Evolutionary conservation across 2,329 filamentous ascomycete genomes (phyloP), one percentile per base, ranked within the genome.

Genomic region (Ceratocystis harringtonii): DNA sequence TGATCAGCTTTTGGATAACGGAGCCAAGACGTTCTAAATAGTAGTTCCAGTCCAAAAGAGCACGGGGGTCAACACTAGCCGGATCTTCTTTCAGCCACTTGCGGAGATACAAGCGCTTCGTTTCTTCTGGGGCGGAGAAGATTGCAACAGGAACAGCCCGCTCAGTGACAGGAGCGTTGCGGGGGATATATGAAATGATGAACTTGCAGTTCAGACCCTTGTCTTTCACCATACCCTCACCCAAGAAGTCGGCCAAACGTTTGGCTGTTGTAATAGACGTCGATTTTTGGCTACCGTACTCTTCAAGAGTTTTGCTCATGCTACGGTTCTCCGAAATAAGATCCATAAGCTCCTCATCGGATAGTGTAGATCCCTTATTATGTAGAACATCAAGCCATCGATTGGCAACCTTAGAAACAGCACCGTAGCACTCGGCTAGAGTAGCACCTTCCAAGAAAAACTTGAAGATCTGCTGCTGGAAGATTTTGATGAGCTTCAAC

Each of bases 181-280:
- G 89, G 3, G 94, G 94, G 69, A 83, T 84, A 15, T 90, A 83
- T 63, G 92, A 96, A 72, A 99, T 96, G 74, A 99, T 96, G 75
- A 97, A 99, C 76, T 97, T 97, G 85, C 94, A 99, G 78, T 99
- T 99, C 70, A 99, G 76, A 2, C 94, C 94, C 75, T 97, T 99
- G 76, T 99, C 95, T 73, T 99, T 99, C 71, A 96, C 86, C 95
- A 99, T 99, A 73, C 96, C 91, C 73, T 96, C 92, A 44, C 94
- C 94, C 68, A 99, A 74, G 73, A 99, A 99, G 72, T 99, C 94
- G 44, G 94, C 94, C 52, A 99, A 77, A 68, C 94, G 90, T 71
- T 88, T 94, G 10, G 94, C 94, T 0, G 94, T 99, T 1, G 94
- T 99, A 74, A 99, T 99, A n/a, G 94, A 96, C 1, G 94, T 99